These are phyloP conservation scores for Skeletonema tropicum DNA, from an alignment of 108 stramenopile genomes.

Conservation along the genomic window DNA sequence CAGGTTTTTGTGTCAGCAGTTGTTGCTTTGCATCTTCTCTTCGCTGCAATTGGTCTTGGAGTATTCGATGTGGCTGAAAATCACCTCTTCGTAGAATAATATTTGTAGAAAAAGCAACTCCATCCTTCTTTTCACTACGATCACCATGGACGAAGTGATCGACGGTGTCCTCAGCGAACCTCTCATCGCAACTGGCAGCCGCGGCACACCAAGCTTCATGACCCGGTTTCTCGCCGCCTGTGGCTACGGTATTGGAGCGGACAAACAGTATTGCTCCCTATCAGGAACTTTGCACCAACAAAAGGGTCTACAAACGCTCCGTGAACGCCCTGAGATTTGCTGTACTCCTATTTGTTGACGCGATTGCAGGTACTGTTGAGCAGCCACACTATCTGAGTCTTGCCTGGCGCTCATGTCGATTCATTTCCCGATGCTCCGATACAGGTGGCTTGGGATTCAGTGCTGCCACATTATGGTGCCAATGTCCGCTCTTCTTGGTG, in stretches of 20 bases:
- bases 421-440: slow-evolving; percentile 8
- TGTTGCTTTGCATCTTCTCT: no score
- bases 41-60: no score
- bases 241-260: neutral
- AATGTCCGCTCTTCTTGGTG: slow-evolving; percentile 16
- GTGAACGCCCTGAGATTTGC: slow-evolving; percentile 10
- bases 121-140: no score
- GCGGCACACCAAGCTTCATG: neutral
- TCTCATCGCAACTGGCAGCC: neutral
- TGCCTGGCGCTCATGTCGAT: slow-evolving; percentile 16
- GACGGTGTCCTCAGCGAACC: neutral
- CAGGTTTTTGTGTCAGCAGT: no score
- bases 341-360: slow-evolving; percentile 9
- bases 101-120: no score
- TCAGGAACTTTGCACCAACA: neutral
- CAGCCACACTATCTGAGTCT: slow-evolving; percentile 11
- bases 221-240: neutral
- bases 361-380: slow-evolving; percentile 1
- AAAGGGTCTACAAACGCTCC: slow-evolving; percentile 7
- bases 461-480: slow-evolving; percentile 25
- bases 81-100: no score
- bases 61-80: no score
- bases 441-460: slow-evolving; percentile 14
- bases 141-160: neutral
- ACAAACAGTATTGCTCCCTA: neutral